phyloP scores from a whole-genome alignment of 805 yeast species.

The Yarrowia sp. region DNA sequence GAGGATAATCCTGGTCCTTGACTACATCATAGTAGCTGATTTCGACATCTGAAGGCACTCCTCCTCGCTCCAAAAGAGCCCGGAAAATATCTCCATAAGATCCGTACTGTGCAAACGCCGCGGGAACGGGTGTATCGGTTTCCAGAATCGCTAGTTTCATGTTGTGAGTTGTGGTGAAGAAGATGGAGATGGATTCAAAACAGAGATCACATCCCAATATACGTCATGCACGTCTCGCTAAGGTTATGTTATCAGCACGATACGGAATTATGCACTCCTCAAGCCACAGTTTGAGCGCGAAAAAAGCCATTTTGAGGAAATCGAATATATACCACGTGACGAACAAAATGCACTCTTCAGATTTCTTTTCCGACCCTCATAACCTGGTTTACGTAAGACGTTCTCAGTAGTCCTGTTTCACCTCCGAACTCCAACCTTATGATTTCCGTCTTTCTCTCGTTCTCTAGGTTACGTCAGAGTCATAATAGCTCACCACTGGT shows the following conservation, averaged over 20 bases:
- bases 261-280: neutral
- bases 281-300: neutral
- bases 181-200: no score
- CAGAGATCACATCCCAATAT: no score
- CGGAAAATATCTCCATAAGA: slow-evolving; percentile 38
- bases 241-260: neutral
- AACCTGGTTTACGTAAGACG: neutral
- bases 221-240: no score
- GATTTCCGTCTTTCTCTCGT: neutral
- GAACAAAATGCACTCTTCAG: neutral
- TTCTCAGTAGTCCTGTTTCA: neutral
- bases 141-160: slow-evolving; percentile 38
- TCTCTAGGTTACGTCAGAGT: no score
- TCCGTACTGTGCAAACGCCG: slow-evolving; percentile 33
- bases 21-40: slow-evolving; percentile 35
- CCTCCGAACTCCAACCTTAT: neutral
- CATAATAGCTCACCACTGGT: neutral
- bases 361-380: neutral
- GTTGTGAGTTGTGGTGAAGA: neutral
- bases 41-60: slow-evolving; percentile 28
- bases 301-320: no score
- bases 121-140: slow-evolving; percentile 37
- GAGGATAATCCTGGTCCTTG: slow-evolving; percentile 34
- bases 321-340: no score
- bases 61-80: slow-evolving; percentile 34